A percentile compares a stretch with the other conserved stretches of the same genome.
These are phyloP conservation scores for Rhexocercosporidium sp. DNA, from an alignment of 2,329 filamentous ascomycete species.

Conservation along the genomic window DNA sequence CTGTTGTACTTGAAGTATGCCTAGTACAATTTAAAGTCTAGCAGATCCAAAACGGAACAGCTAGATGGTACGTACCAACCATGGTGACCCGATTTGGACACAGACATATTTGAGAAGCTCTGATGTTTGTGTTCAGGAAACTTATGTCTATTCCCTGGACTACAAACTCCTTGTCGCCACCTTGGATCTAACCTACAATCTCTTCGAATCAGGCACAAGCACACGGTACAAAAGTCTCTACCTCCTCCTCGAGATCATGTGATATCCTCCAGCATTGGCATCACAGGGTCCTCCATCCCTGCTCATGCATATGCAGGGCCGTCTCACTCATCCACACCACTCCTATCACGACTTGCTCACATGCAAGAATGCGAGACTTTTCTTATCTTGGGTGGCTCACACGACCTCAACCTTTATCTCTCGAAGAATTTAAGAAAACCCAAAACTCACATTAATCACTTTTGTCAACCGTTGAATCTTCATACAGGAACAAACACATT, in stretches of 20 bases:
- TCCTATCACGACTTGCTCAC: conserved; percentile 7
- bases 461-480: background rate
- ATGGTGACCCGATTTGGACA: too few species aligned
- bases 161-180: too few species aligned
- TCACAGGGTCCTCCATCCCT: background rate
- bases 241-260: background rate
- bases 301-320: conserved; percentile 10
- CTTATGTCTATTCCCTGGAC: too few species aligned
- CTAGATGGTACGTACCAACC: too few species aligned
- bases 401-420: conserved; percentile 4
- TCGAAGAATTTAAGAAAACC: background rate
- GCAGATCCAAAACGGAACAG: too few species aligned
- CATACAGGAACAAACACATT: background rate
- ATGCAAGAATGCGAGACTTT: conserved; percentile 1
- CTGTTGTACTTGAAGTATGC: too few species aligned
- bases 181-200: too few species aligned
- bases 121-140: too few species aligned
- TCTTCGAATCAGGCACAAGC: too few species aligned
- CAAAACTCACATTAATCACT: background rate
- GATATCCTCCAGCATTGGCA: background rate
- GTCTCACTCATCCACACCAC: background rate
- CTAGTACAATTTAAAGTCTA: too few species aligned
- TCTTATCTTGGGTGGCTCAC: conserved; percentile 5
- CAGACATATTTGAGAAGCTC: too few species aligned
- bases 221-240: too few species aligned